Evolutionary conservation across 2,329 filamentous ascomycete species (phyloP).

Genomic region (Beauveria sp.): DNA sequence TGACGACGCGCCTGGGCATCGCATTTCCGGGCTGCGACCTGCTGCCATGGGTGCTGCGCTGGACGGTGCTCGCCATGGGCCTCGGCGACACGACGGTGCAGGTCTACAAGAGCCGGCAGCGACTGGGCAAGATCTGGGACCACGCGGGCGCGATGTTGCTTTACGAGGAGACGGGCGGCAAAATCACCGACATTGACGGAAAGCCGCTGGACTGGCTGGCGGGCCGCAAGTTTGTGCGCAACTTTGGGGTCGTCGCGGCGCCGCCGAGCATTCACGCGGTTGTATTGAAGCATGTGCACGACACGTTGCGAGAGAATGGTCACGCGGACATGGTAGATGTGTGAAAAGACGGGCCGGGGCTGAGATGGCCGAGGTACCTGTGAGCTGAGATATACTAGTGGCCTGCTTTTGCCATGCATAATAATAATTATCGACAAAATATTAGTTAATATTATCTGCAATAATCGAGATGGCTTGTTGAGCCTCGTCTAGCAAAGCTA

Average conservation of each 20-base stretch:
- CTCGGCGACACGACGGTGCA: conserved; percentile 47
- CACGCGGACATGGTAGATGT: conserved; percentile 14
- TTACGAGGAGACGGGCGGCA: conserved; percentile 49
- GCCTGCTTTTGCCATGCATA: too few relatives aligned
- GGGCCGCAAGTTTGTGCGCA: conserved; percentile 40
- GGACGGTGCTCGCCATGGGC: conserved; percentile 44
- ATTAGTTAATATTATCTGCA: too few relatives aligned
- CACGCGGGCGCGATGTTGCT: conserved; percentile 53
- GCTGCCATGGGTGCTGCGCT: conserved; percentile 50
- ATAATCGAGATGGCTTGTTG: too few relatives aligned
- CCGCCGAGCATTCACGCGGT: conserved; percentile 34
- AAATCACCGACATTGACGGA: conserved; percentile 47
- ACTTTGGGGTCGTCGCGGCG: conserved; percentile 51
- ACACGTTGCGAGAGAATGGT: conserved; percentile 51
- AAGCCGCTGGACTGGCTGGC: conserved; percentile 40
- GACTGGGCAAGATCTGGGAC: conserved; percentile 51
- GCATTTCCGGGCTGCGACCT: conserved; percentile 42
- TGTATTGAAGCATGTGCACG: conserved; percentile 61
- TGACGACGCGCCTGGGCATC: conserved; percentile 35
- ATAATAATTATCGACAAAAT: too few relatives aligned
- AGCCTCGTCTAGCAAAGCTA: too few relatives aligned
- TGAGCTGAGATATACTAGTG: neutral
- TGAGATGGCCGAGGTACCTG: neutral
- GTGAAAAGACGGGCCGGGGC: neutral
- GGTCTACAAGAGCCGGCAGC: conserved; percentile 43